Evolutionary conservation across 768 basidiomycete genomes (phyloP), one percentile per base, ranked within the genome.

Genomic region (Inosperma sp.): DNA sequence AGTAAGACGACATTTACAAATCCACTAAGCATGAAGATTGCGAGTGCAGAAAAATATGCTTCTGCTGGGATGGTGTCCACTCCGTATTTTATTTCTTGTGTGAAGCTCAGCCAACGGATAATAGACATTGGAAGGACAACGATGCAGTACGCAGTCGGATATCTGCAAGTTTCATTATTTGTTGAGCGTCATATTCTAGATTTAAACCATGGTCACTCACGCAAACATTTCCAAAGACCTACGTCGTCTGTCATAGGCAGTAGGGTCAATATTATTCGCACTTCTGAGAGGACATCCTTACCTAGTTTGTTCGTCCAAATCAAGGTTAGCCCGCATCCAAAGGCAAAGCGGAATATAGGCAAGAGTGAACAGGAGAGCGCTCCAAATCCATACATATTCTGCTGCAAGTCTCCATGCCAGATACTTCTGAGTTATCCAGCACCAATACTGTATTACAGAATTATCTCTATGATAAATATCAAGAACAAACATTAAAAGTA

Each of bases 341-440:
- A 73, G 60, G 56, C 63, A 72, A 13, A 74, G 63, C 1, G 66
- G 62, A 49, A 68, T 57, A 55, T 74, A 75, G 3, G 65, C 16
- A 25, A 63, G 49, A 7, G 72, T 72, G 33, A 67, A 51, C 27
- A 58, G 56, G 6, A 75, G 62, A 6, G 73, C 64, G 33, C 70
- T 36, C 76, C 76, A 75, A 29, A 76, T 62, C 76, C 76, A 76
- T 9, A 72, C 16, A 48, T 76, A 76, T 57, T 74, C 73, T 3
- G 71, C 73, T 43, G 49, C 65, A 13, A 73, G 60, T 19, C 68
- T 62, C 48, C 68, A 61, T 2, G 51, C 51, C 2, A 58, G 25
- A 56, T 63, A 68, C 13, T 58, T 33, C 8, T 62, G 40, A 26
- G 67, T 63, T 41, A 76, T 67, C 74, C 73, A 75, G 55, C 75